A percentile compares a stretch with the other conserved stretches of the same genome.
Conservation (phyloP, 345 rosid genomes). For the Ceriops zippeliana region DNA sequence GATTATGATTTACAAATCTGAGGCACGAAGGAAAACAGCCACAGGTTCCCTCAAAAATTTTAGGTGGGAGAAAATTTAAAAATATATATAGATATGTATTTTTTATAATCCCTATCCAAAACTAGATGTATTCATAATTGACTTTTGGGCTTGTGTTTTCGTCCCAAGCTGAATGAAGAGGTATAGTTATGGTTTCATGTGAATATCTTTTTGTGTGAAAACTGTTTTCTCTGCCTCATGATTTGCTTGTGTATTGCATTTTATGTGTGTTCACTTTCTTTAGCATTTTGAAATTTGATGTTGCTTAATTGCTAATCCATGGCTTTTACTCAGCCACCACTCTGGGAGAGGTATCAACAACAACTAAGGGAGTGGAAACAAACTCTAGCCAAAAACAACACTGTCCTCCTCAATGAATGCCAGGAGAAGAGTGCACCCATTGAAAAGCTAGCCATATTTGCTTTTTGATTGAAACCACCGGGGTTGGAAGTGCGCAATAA, state of each 20-base stretch:
- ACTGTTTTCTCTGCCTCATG: not conserved
- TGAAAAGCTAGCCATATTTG: conserved; percentile 93
- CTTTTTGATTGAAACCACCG: conserved; percentile 94
- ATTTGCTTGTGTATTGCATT: not conserved
- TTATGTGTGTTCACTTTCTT: not conserved
- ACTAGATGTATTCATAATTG: too few species aligned
- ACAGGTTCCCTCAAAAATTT: too few species aligned
- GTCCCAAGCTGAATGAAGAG: too few species aligned
- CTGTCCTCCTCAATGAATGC: conserved; percentile 40
- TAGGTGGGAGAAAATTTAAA: too few species aligned
- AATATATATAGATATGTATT: too few species aligned
- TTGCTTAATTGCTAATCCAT: not conserved
- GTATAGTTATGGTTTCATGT: too few species aligned
- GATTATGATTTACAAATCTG: too few species aligned
- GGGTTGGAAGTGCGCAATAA: conserved; percentile 86
- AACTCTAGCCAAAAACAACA: conserved; percentile 42
- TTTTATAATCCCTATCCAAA: too few species aligned
- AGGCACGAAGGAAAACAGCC: too few species aligned
- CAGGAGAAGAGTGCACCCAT: conserved; percentile 39
- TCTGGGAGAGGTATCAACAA: conserved; percentile 85
- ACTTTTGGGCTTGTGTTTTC: too few species aligned
- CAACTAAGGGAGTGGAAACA: conserved; percentile 80
- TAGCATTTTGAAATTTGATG: not conserved
- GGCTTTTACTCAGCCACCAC: conserved; percentile 61
- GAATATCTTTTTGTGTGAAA: not conserved